Evolutionary conservation across 305 asterid genomes (phyloP), one percentile per base, ranked within the genome.

Genomic region (Fraxinus latifolia): DNA sequence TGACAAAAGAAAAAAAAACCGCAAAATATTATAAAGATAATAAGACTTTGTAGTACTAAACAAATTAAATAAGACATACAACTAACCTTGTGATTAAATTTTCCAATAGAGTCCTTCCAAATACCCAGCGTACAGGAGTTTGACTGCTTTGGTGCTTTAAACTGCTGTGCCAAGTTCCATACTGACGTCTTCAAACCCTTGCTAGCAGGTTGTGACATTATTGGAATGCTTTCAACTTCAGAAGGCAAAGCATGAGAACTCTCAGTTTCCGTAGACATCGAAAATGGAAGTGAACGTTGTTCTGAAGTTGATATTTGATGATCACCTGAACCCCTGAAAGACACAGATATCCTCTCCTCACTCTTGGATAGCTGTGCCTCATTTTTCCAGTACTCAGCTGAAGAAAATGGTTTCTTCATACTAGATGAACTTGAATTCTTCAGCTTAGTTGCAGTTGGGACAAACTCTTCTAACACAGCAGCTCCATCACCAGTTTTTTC

Each of bases 111-210:
- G 58, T 83, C 86, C 84, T 86, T 84, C 80, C 81, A 68, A 74
- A 74, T 65, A 78, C 85, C 92, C 68, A 50, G 15, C 8, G 85
- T 25, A 27, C 34, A 44, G 50, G 90, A 74, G 79, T 86, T 90
- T 5, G 86, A 73, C 82, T 83, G 90, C 87, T 86, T 90, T 82
- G 93, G 84, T 60, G 83, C 89, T 84, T 80, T 87, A 82, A 88
- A 85, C 68, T 90, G 88, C 58, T 90, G 90, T 70, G 87, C 88
- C 82, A 87, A 86, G 78, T 88, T 90, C 84, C 81, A 82, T 6
- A 90, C 88, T 58, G 93, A 87, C 29, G 89, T 85, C 87, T 88
- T 88, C 81, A 90, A 79, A 80, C 86, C 85, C 78, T 87, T 90
- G 68, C 86, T 76, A 9, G 86, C 76, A 80, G 89, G 76, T 77